A percentile compares a stretch with the other conserved stretches of the same genome.
These are phyloP conservation scores for Pisolithus thermaeus DNA, from an alignment of 1,284 basidiomycete genomes.

Conservation along the genomic window DNA sequence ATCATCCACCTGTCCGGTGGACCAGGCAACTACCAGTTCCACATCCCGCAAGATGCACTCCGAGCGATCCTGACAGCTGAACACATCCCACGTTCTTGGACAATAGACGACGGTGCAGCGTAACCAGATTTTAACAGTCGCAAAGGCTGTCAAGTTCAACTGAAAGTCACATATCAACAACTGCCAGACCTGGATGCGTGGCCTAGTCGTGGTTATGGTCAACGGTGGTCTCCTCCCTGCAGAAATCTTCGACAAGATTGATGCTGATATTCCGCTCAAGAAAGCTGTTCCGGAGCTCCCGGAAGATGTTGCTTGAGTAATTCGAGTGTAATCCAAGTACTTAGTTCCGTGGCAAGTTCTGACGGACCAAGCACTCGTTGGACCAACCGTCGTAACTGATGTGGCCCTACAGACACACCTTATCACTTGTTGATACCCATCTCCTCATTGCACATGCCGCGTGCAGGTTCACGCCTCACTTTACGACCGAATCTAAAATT, in stretches of 20 bases:
- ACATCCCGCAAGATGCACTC: neutral
- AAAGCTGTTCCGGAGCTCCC: neutral
- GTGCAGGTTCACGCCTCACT: slow-evolving; percentile 72
- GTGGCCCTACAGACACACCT: slow-evolving; percentile 59
- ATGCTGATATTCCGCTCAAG: neutral
- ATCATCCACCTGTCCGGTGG: slow-evolving; percentile 1
- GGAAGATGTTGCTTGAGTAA: slow-evolving; percentile 1
- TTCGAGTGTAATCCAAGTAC: too few species aligned
- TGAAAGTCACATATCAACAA: slow-evolving; percentile 2
- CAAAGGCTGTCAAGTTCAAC: slow-evolving; percentile 1
- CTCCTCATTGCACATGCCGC: slow-evolving; percentile 72
- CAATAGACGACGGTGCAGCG: slow-evolving; percentile 1
- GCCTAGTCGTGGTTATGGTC: slow-evolving; percentile 2
- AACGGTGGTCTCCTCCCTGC: slow-evolving; percentile 1
- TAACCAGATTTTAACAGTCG: neutral
- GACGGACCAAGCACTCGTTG: neutral
- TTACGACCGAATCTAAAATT: slow-evolving; percentile 79
- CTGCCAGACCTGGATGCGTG: slow-evolving; percentile 1
- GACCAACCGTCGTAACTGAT: slow-evolving; percentile 8
- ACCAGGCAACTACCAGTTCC: slow-evolving; percentile 3
- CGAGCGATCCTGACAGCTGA: neutral
- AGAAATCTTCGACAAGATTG: neutral
- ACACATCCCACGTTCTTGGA: neutral
- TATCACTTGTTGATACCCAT: slow-evolving; percentile 55
- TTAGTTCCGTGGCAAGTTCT: neutral